Percentiles rank a stretch among this genome's conserved stretches.
These are phyloP conservation scores for Kluyveromyces sp. DNA, from an alignment of 1,139 yeast genomes.

Conservation along the genomic window DNA sequence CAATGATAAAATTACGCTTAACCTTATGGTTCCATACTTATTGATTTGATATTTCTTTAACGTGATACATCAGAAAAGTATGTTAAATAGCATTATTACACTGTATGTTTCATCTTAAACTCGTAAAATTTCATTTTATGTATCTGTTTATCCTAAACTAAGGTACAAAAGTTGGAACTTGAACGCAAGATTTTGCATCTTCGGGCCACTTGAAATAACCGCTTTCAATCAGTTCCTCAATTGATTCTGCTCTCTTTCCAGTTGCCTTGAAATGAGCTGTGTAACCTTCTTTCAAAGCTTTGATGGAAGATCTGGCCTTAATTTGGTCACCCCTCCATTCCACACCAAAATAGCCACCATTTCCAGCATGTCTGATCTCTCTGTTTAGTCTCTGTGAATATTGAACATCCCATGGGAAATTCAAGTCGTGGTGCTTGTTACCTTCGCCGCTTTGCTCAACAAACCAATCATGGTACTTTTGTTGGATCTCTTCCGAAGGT, in stretches of 20 bases:
- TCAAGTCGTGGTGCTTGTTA: conserved; percentile 38
- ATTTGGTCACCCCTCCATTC: conserved; percentile 36
- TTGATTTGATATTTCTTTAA: no score
- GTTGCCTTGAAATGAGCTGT: conserved; percentile 30
- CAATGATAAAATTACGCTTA: no score
- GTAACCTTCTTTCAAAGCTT: conserved; percentile 35
- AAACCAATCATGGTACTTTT: conserved; percentile 34
- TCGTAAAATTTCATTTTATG: no score
- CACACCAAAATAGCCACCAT: conserved; percentile 35
- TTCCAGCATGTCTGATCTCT: conserved; percentile 32
- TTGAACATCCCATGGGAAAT: conserved; percentile 42
- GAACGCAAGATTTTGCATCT: conserved; percentile 12
- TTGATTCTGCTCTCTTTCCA: conserved; percentile 29
- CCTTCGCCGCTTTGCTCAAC: conserved; percentile 34
- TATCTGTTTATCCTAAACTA: neutral
- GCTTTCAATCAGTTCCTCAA: conserved; percentile 31
- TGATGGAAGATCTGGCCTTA: conserved; percentile 31
- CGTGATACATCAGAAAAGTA: no score
- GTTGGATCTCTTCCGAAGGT: conserved; percentile 39
- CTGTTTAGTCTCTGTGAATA: conserved; percentile 36
- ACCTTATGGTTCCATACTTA: no score
- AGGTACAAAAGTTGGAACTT: conserved; percentile 13
- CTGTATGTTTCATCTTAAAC: no score
- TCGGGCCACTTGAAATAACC: conserved; percentile 17
- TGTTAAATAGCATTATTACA: no score